Conservation (phyloP, 495 filamentous ascomycete genomes). For the Hypomontagnella monticulosa region DNA sequence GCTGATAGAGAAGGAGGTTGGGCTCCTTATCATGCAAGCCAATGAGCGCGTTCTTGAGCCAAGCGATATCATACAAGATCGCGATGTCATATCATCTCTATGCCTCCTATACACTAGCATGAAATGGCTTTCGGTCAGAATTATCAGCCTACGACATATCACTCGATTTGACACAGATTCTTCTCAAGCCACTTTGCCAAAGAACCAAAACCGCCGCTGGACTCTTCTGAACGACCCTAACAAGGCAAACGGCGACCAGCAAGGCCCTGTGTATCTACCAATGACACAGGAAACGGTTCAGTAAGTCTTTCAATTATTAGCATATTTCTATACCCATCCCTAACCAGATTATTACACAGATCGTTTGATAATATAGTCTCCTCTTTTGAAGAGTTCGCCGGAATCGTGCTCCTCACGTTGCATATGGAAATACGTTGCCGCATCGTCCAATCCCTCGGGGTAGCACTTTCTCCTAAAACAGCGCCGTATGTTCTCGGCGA, state of each 20-base stretch:
- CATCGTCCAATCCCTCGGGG: constrained; percentile 73
- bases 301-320: constrained; percentile 53
- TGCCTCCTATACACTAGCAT: constrained; percentile 95
- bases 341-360: constrained; percentile 50
- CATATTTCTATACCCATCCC: constrained; percentile 2
- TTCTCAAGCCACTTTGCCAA: constrained; percentile 56
- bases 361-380: constrained; percentile 88
- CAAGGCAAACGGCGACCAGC: constrained; percentile 56
- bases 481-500: constrained; percentile 77
- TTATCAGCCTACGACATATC: constrained; percentile 78
- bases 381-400: constrained; percentile 79
- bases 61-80: constrained; percentile 87
- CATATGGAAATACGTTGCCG: constrained; percentile 88
- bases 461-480: constrained; percentile 62
- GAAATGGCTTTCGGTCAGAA: constrained; percentile 92
- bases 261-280: constrained; percentile 79
- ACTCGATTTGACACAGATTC: constrained; percentile 65
- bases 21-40: constrained; percentile 70
- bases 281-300: constrained; percentile 85
- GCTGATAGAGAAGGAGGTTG: constrained; percentile 71
- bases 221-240: constrained; percentile 74
- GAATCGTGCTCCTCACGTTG: constrained; percentile 79
- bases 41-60: constrained; percentile 71
- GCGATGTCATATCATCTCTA: constrained; percentile 81
- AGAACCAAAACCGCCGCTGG: constrained; percentile 74